Evolutionary conservation across 2,329 filamentous ascomycete genomes (phyloP).

Genomic region (Didymellaceae sp.): DNA sequence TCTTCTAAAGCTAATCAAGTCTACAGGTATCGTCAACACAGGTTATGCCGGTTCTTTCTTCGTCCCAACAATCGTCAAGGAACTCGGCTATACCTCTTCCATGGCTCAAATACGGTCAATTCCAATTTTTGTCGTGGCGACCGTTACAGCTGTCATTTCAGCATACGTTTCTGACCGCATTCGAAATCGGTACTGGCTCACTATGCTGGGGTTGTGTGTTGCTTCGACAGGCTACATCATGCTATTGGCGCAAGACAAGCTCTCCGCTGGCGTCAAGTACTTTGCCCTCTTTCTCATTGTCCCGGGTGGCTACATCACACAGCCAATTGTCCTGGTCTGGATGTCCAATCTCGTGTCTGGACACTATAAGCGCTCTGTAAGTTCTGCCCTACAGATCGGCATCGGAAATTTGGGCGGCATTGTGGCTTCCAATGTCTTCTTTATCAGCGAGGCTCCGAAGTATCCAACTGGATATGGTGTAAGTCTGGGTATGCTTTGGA

Average conservation of each 20-base stretch:
- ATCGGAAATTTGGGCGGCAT: slow-evolving; percentile 60
- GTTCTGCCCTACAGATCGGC: slow-evolving; percentile 55
- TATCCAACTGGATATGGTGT: slow-evolving; percentile 60
- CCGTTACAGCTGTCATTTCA: slow-evolving; percentile 42
- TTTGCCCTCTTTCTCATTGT: slow-evolving; percentile 63
- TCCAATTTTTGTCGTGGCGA: slow-evolving; percentile 49
- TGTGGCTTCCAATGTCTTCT: slow-evolving; percentile 59
- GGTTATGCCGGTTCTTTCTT: slow-evolving; percentile 55
- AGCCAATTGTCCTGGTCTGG: slow-evolving; percentile 64
- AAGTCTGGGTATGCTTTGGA: slow-evolving; percentile 57
- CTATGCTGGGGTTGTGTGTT: slow-evolving; percentile 56
- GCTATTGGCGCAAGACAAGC: slow-evolving; percentile 55
- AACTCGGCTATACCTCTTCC: slow-evolving; percentile 48
- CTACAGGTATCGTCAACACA: slow-evolving; percentile 51
- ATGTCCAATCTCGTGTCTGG: slow-evolving; percentile 64
- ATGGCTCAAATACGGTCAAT: slow-evolving; percentile 48
- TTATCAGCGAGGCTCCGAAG: slow-evolving; percentile 52
- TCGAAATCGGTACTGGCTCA: slow-evolving; percentile 61
- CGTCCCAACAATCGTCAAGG: slow-evolving; percentile 50
- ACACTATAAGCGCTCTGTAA: slow-evolving; percentile 63
- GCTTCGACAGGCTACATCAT: slow-evolving; percentile 63
- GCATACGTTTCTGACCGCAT: slow-evolving; percentile 59
- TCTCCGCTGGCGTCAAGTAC: slow-evolving; percentile 58
- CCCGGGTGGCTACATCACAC: slow-evolving; percentile 60
- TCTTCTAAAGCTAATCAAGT: background rate